Base-by-base conservation (phyloP, 2,329 filamentous ascomycete genomes). In the Phaeosphaeria sp. region DNA sequence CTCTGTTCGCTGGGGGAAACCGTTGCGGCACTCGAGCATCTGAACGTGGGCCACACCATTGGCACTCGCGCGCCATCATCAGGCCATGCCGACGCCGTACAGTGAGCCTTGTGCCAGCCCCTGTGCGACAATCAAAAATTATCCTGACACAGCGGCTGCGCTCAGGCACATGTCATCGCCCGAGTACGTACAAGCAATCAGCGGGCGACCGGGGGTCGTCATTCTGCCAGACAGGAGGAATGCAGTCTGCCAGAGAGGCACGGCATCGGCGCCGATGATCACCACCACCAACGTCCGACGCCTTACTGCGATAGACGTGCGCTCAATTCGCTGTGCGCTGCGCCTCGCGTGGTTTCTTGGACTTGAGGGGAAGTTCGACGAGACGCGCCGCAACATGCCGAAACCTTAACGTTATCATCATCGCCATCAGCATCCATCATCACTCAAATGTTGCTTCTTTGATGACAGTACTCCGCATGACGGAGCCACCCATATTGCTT, bases 1-100 rank as follows among this genome's bases (percentile, higher is more conserved):
- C 44, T 52, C 49, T 36, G 49, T 48, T 24, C 57, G 56, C 57
- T 51, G 51, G 39, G 44, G 24, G 43, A n/a, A 18, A 44, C 56
- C 56, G 58, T 60, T 57, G 54, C 24, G 44, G 6, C 6, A 36
- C 30, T 36, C 30, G 30, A 56, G 45, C 50, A 40, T 52, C 57
- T 30, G 51, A 61, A 67, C 61, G 56, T 64, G 60, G 56, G 53
- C 48, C 40, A 51, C 57, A 21, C 60, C 45, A 71, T 69, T 71
- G 69, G 68, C 55, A 57, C 46, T 17, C 21, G 25, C 22, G 24
- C 30, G 51, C 59, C 48, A 55, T 47, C 54, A 56, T 55, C 61
- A 61, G 64, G 57, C 59, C 59, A 56, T 39, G 33, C 18, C 24
- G 18, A 40, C 59, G 56, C 53, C 50, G 48, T 55, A 48, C 55